Percentiles rank a stretch among this genome's conserved stretches.
Conservation (phyloP, 495 filamentous ascomycete genomes). For the Aspergillus homomorphus region DNA sequence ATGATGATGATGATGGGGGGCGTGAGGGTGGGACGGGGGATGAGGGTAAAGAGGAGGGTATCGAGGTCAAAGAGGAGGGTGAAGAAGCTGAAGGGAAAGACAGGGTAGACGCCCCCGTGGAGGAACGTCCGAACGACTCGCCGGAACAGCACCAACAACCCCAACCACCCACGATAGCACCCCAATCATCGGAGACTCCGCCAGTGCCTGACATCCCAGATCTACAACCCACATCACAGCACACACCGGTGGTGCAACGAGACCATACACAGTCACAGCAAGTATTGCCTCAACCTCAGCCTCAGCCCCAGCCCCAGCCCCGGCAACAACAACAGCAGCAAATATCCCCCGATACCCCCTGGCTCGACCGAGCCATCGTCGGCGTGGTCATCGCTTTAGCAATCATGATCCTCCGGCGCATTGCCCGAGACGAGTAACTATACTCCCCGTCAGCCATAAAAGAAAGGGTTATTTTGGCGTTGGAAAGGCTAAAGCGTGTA, state of each 20-base stretch:
- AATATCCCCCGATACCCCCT: conserved; percentile 36
- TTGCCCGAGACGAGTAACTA: conserved; percentile 13
- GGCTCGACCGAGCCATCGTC: conserved; percentile 57
- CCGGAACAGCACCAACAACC: no score
- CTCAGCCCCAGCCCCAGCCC: neutral
- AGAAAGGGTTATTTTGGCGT: neutral
- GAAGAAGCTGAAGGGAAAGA: conserved; percentile 12
- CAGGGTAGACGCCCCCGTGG: neutral
- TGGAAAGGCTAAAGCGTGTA: neutral
- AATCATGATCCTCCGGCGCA: conserved; percentile 43
- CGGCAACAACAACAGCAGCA: conserved; percentile 10
- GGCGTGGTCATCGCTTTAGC: conserved; percentile 48
- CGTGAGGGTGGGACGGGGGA: conserved; percentile 42
- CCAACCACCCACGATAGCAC: no score
- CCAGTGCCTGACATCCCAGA: no score
- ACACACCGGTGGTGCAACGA: neutral
- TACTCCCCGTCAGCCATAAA: neutral
- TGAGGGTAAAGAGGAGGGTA: conserved; percentile 43
- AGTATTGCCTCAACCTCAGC: neutral
- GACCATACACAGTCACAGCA: neutral
- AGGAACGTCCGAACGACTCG: neutral
- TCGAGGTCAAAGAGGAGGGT: conserved; percentile 39
- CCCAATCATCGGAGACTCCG: no score
- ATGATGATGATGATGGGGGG: conserved; percentile 33
- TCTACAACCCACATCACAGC: neutral